These are phyloP conservation scores for Arthroderma sp. DNA, from an alignment of 2,329 filamentous ascomycete genomes.

Conservation along the genomic window DNA sequence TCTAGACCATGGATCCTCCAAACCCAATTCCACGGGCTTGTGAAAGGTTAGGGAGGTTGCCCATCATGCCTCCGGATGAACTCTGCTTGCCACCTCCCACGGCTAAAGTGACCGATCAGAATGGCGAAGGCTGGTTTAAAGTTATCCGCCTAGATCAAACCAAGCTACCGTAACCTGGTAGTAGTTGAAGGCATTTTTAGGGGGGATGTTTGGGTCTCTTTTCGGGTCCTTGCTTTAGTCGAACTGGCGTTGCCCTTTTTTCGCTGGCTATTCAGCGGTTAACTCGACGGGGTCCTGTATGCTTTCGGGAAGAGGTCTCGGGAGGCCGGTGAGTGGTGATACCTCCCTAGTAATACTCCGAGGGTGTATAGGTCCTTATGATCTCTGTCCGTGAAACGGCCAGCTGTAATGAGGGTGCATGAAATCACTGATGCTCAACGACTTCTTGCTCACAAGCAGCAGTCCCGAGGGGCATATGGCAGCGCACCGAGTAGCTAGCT, in stretches of 20 bases:
- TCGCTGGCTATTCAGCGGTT: neutral
- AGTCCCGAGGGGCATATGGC: too few relatives aligned
- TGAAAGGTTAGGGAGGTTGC: neutral
- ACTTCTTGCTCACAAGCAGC: too few relatives aligned
- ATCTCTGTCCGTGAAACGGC: neutral
- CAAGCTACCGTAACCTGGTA: neutral
- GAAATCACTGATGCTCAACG: too few relatives aligned
- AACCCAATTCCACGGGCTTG: constrained; percentile 1
- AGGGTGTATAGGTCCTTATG: neutral
- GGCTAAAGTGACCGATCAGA: neutral
- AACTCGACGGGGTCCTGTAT: neutral
- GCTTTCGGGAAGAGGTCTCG: neutral
- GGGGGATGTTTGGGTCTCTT: too few relatives aligned
- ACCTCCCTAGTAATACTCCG: neutral
- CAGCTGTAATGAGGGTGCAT: too few relatives aligned
- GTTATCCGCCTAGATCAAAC: neutral
- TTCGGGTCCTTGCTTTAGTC: too few relatives aligned
- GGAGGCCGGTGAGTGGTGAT: neutral
- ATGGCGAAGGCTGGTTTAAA: neutral
- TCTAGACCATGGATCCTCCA: neutral
- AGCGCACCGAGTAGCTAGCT: too few relatives aligned
- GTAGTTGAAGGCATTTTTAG: neutral
- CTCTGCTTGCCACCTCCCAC: neutral
- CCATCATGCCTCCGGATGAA: neutral
- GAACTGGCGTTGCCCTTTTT: too few relatives aligned